Evolutionary conservation across 2,329 filamentous ascomycete genomes (phyloP).

Genomic region (Colletotrichum theobromicola): DNA sequence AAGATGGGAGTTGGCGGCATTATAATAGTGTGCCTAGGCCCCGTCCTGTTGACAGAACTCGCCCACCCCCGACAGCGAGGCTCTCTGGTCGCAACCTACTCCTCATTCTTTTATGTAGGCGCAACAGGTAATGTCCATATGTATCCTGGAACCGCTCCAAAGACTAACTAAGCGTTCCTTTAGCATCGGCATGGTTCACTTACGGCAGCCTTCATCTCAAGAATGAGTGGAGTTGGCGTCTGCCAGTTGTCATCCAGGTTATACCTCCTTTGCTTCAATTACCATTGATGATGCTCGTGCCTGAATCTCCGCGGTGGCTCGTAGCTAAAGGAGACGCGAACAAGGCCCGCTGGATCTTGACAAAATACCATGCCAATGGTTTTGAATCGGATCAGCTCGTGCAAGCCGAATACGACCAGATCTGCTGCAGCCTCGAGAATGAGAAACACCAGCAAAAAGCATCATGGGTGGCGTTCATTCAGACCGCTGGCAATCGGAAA

Average conservation of each 20-base stretch:
- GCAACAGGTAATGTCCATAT: background rate
- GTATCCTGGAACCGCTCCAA: background rate
- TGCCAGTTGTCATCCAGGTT: constrained; percentile 51
- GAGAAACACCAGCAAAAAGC: constrained; percentile 30
- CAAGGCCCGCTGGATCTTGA: constrained; percentile 49
- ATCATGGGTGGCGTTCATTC: background rate
- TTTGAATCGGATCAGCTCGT: constrained; percentile 43
- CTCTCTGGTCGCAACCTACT: background rate
- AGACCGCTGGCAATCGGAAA: background rate
- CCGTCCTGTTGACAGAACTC: background rate
- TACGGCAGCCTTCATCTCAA: background rate
- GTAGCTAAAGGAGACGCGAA: constrained; percentile 48
- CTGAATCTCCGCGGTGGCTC: constrained; percentile 50
- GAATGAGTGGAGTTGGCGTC: constrained; percentile 42
- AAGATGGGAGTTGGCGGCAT: background rate
- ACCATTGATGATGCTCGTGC: constrained; percentile 29
- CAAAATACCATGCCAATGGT: constrained; percentile 54
- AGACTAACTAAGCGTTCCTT: background rate
- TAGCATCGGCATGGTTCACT: background rate
- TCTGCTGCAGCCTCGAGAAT: constrained; percentile 49
- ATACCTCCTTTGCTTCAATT: constrained; percentile 44
- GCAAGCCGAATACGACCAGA: constrained; percentile 53
- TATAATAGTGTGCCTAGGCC: background rate
- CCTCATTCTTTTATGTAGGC: background rate
- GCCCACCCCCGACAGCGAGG: background rate